Conservation (phyloP, 2,329 filamentous ascomycete genomes). For the Alternaria sp. region DNA sequence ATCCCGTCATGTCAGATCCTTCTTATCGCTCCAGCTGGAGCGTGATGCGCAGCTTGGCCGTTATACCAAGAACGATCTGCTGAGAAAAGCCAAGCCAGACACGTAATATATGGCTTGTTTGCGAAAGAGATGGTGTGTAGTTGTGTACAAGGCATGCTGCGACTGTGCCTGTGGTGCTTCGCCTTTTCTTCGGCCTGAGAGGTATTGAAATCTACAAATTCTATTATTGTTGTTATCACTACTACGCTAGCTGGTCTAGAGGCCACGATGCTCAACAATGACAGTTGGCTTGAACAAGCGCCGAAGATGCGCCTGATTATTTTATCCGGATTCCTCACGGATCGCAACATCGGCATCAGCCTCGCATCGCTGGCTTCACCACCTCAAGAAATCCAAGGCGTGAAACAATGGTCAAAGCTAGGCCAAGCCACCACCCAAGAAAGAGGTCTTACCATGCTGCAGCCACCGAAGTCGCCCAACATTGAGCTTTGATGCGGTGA, state of each 20-base stretch:
- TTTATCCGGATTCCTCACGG: not conserved
- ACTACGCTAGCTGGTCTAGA: not conserved
- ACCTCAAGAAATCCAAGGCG: not conserved
- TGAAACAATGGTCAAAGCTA: not conserved
- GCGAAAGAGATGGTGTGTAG: not conserved
- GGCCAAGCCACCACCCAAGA: constrained; percentile 1
- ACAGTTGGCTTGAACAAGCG: not conserved
- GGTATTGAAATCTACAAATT: not conserved
- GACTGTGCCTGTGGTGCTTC: not conserved
- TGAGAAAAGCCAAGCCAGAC: not conserved
- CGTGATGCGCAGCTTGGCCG: not conserved
- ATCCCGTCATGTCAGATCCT: not conserved
- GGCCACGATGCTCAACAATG: not conserved
- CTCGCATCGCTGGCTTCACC: not conserved
- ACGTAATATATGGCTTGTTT: not conserved
- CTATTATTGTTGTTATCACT: not conserved
- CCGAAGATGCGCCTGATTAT: not conserved
- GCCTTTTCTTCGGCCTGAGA: not conserved
- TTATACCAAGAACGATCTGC: not conserved
- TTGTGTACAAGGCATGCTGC: not conserved
- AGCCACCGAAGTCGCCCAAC: constrained; percentile 9
- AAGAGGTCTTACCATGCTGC: constrained; percentile 5
- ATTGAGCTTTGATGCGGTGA: not conserved
- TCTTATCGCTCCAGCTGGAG: not conserved
- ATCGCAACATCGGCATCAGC: not conserved